These are phyloP conservation scores for Plasmodium gaboni DNA, from an alignment of 169 alveolate species.

Conservation along the genomic window DNA sequence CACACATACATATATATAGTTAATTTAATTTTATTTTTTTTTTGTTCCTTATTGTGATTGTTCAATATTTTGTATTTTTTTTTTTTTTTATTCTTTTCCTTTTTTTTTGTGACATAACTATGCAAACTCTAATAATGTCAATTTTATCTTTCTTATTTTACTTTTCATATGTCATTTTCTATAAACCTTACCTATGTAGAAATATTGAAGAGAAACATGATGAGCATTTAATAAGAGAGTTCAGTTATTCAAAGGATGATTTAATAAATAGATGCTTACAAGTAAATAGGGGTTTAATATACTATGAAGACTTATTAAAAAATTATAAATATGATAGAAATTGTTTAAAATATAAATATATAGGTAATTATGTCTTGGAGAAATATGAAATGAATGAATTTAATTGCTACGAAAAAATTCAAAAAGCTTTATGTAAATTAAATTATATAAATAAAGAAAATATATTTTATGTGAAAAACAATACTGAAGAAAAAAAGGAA, in stretches of 20 bases:
- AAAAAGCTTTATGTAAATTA: slow-evolving; percentile 35
- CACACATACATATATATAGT: no score
- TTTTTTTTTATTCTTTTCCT: no score
- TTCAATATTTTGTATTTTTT: no score
- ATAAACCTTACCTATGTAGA: no score
- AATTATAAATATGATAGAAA: slow-evolving; percentile 19
- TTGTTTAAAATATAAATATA: slow-evolving; percentile 24
- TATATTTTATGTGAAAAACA: not conserved
- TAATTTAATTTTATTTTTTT: no score
- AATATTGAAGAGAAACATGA: not conserved
- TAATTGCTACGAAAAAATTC: slow-evolving; percentile 45
- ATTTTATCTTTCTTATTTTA: no score
- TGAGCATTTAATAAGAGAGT: not conserved
- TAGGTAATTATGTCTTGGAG: slow-evolving; percentile 49
- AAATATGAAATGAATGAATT: slow-evolving; percentile 8
- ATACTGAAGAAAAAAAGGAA: not conserved
- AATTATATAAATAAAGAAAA: slow-evolving; percentile 6
- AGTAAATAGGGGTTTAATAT: slow-evolving; percentile 22
- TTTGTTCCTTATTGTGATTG: no score
- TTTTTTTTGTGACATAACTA: no score
- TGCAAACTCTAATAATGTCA: no score
- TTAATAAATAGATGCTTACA: slow-evolving; percentile 28
- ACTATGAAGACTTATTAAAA: slow-evolving; percentile 42
- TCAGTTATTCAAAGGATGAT: not conserved
- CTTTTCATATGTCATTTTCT: no score